Evolutionary conservation across 2,329 filamentous ascomycete genomes (phyloP).

Genomic region (Colletotrichum sp.): DNA sequence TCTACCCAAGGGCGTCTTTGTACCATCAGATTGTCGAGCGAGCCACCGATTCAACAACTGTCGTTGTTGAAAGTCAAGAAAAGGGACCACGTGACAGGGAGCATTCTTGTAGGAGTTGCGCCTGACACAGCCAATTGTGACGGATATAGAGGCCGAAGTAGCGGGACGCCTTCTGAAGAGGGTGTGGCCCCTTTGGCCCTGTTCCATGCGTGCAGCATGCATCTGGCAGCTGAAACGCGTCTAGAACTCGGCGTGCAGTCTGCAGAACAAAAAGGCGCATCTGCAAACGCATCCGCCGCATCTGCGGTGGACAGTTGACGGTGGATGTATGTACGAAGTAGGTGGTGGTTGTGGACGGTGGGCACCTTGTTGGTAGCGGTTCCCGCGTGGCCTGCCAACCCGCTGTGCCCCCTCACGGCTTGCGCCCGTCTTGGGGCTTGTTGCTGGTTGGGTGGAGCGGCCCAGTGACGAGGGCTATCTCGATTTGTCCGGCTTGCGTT

Average conservation of each 20-base stretch:
- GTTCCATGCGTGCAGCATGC: constrained; percentile 18
- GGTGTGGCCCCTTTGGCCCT: background rate
- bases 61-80: background rate
- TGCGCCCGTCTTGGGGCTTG: background rate
- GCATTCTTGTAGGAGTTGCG: background rate
- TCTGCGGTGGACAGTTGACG: background rate
- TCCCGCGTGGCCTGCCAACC: background rate
- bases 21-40: background rate
- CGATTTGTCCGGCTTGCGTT: background rate
- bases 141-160: background rate
- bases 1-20: background rate
- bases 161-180: background rate
- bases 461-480: background rate
- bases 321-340: background rate
- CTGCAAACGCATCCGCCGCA: background rate
- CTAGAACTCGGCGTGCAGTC: constrained; percentile 5
- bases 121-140: background rate
- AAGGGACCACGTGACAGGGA: background rate
- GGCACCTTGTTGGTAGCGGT: background rate
- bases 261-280: background rate
- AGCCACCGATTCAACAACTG: background rate
- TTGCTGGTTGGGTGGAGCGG: background rate
- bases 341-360: background rate
- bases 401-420: background rate
- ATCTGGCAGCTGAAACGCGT: constrained; percentile 16